Evolutionary conservation across 345 rosid genomes (phyloP), one percentile per base, ranked within the genome.

Genomic region (Excoecaria cochinchinensis): DNA sequence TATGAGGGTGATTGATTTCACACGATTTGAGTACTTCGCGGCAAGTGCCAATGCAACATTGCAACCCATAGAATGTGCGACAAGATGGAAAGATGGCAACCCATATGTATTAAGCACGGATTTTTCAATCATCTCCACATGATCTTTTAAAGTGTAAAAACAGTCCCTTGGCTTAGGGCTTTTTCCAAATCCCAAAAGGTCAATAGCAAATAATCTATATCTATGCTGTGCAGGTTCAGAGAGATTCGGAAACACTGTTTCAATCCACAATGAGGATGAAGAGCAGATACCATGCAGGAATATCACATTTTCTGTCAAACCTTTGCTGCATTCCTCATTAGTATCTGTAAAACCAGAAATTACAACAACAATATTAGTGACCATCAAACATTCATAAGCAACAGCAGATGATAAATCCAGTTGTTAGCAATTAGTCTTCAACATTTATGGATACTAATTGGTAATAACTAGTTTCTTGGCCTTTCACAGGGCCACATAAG

Each of bases 21-120:
- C 87, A 14, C 25, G 58, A 4, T 42, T 42, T 5, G 86, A 22
- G 85, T 85, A 83, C 81, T 89, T 90, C 0, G 91, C 90, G 67
- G 91, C 90, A 55, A 90, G 80, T 60, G 91, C 92, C 75, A 86
- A 47, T 48, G 89, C 90, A 64, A 92, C 66, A 21, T 87, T 82
- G 81, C 92, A 89, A 48, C 97, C 98, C 97, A 91, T 87, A 53
- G 98, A 94, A 59, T 94, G 95, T 39, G 89, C 92, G 60, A 91
- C 95, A 46, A 94, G 69, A 75, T 90, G 94, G 80, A 90, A 94
- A 25, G 89, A 86, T 22, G 78, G 77, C 86, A 85, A 78, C 64
- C 82, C 70, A 57, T 69, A 78, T n/a, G 85, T 82, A 39, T 51
- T 21, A 56, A 91, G 86, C 47, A 88, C 89, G 8, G 90, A 88